Conservation (phyloP, 768 basidiomycete species). For the Amylocystis lapponica region DNA sequence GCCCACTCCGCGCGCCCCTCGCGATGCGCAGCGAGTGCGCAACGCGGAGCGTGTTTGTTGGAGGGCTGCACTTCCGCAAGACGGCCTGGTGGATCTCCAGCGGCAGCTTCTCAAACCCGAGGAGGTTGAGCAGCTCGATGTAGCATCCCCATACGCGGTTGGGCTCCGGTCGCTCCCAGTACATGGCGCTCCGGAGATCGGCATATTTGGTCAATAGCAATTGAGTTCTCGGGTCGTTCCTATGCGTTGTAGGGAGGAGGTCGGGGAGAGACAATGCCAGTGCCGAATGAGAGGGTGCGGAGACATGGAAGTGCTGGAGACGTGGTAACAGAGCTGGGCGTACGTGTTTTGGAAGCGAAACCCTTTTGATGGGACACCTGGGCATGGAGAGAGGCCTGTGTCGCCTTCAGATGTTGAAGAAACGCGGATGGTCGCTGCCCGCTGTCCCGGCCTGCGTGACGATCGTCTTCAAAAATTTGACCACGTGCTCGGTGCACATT, state of each 20-base stretch:
- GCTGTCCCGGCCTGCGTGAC: too few relatives aligned
- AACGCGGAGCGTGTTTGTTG: conserved; percentile 39
- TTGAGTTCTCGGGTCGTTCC: not conserved
- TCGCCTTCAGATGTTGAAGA: too few relatives aligned
- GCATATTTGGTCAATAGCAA: not conserved
- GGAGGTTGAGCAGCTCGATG: conserved; percentile 44
- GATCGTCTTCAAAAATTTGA: too few relatives aligned
- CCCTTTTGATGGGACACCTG: not conserved
- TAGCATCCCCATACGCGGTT: conserved; percentile 55
- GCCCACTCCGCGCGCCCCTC: conserved; percentile 17
- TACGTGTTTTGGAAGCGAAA: not conserved
- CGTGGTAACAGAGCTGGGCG: not conserved
- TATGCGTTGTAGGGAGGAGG: conserved; percentile 2
- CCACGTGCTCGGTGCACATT: too few relatives aligned
- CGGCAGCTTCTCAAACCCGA: conserved; percentile 48
- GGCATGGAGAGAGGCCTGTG: conserved; percentile 5
- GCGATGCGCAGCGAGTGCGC: conserved; percentile 26
- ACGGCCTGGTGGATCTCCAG: conserved; percentile 64
- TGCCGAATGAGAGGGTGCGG: conserved; percentile 3
- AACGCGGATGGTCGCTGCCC: too few relatives aligned
- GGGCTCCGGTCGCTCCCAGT: not conserved
- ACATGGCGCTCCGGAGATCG: conserved; percentile 2
- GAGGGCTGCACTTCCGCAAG: conserved; percentile 58
- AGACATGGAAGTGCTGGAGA: conserved; percentile 5
- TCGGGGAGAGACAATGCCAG: conserved; percentile 4